Conservation (phyloP, 1,284 basidiomycete species). For the Trichosporon sp. region DNA sequence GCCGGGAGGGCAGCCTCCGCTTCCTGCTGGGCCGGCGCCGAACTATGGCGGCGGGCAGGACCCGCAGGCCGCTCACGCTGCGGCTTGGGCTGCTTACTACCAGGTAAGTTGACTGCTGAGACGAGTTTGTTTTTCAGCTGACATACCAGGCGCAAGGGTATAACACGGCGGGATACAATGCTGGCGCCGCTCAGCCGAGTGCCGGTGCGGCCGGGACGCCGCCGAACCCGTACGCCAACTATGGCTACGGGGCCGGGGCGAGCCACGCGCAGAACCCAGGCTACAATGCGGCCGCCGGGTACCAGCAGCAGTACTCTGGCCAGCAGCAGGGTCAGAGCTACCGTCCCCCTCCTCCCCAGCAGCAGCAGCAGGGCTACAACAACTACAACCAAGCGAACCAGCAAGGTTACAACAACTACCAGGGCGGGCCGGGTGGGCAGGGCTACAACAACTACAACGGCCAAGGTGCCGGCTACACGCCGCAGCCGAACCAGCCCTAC, state of each 20-base stretch:
- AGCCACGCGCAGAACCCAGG: slow-evolving; percentile 20
- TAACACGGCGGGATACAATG: slow-evolving; percentile 10
- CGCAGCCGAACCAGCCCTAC: slow-evolving; percentile 25
- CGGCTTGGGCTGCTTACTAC: slow-evolving; percentile 49
- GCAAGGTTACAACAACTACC: slow-evolving; percentile 10
- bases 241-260: slow-evolving; percentile 47
- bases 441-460: slow-evolving; percentile 16
- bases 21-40: slow-evolving; percentile 44
- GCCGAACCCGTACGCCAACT: slow-evolving; percentile 44
- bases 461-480: slow-evolving; percentile 13
- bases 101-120: slow-evolving; percentile 29
- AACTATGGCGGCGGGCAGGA: slow-evolving; percentile 19
- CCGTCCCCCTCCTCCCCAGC: slow-evolving; percentile 9
- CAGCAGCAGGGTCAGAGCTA: slow-evolving; percentile 11
- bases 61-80: slow-evolving; percentile 37
- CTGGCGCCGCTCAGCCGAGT: slow-evolving; percentile 19
- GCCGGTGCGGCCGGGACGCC: slow-evolving; percentile 14
- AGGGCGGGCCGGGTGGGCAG: slow-evolving; percentile 14
- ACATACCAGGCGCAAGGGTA: slow-evolving; percentile 6
- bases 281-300: slow-evolving; percentile 6
- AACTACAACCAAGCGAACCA: slow-evolving; percentile 6
- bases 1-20: slow-evolving; percentile 32
- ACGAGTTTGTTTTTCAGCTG: background rate
- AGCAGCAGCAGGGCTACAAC: slow-evolving; percentile 13
- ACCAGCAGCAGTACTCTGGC: slow-evolving; percentile 1